Percentiles rank a stretch among this genome's conserved stretches.
phyloP scores from a whole-genome alignment of 1,139 yeast species.

The Pneumocystis oryctolagi region DNA sequence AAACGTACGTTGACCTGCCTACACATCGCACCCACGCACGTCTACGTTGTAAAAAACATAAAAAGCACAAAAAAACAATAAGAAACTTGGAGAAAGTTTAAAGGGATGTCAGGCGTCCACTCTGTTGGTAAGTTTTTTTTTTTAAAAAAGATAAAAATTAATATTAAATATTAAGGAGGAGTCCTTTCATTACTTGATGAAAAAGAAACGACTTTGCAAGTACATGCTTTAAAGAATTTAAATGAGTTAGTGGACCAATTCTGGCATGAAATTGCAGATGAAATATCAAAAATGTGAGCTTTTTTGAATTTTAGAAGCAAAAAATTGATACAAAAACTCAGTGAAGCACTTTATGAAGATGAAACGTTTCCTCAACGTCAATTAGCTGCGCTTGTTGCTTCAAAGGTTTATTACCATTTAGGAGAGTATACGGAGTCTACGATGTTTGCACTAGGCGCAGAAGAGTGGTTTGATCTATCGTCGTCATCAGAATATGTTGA shows the following conservation, averaged over 20 bases:
- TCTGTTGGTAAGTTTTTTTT: background rate
- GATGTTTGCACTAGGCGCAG: slow-evolving; percentile 74
- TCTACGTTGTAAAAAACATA: background rate
- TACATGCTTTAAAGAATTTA: slow-evolving; percentile 71
- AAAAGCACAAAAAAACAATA: background rate
- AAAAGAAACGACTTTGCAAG: slow-evolving; percentile 58
- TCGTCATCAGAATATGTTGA: slow-evolving; percentile 77
- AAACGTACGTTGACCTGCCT: background rate
- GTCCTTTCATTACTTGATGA: slow-evolving; percentile 79
- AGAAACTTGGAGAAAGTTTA: background rate
- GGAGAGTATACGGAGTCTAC: slow-evolving; percentile 92
- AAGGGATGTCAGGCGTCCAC: background rate
- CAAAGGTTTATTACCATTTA: slow-evolving; percentile 86
- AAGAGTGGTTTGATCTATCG: slow-evolving; percentile 55
- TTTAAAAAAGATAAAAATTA: background rate
- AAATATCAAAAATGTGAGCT: slow-evolving; percentile 47
- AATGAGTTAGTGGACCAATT: slow-evolving; percentile 74
- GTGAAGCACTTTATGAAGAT: slow-evolving; percentile 83
- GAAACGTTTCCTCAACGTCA: slow-evolving; percentile 55
- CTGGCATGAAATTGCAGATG: slow-evolving; percentile 96
- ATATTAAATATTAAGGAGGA: slow-evolving; percentile 4
- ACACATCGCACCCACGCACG: background rate
- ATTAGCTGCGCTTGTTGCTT: slow-evolving; percentile 81
- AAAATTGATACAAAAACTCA: slow-evolving; percentile 16
- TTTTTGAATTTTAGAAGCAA: background rate